Evolutionary conservation across 371 early-diverging fungal species (phyloP).

Genomic region (Actinomucor elegans): DNA sequence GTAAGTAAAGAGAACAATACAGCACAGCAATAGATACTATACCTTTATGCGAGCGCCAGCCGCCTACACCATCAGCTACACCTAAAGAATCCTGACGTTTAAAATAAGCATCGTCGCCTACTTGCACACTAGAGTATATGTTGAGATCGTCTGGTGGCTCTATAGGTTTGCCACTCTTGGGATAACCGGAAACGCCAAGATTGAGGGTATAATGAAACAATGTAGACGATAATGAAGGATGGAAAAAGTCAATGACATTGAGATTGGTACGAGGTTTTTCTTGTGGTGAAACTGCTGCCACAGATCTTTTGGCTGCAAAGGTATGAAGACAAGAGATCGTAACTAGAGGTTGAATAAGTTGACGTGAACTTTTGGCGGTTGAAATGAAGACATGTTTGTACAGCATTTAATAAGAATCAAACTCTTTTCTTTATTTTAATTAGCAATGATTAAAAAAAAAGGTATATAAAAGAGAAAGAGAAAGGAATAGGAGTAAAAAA

Average conservation of each 20-base stretch:
- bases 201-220: constrained; percentile 58
- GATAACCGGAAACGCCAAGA: constrained; percentile 78
- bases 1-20: not conserved
- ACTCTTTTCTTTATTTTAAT: too few relatives aligned
- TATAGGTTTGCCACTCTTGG: constrained; percentile 56
- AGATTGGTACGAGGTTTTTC: constrained; percentile 32
- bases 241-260: constrained; percentile 47
- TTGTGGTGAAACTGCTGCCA: constrained; percentile 27
- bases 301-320: constrained; percentile 15
- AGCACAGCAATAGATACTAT: not conserved
- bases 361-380: not conserved
- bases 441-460: too few relatives aligned
- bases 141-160: constrained; percentile 57
- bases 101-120: constrained; percentile 87
- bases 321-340: constrained; percentile 1
- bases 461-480: not conserved
- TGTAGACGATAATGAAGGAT: constrained; percentile 34
- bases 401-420: too few relatives aligned
- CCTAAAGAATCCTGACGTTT: constrained; percentile 75
- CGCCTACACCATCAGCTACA: constrained; percentile 86
- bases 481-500: not conserved
- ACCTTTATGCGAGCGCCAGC: constrained; percentile 65
- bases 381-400: too few relatives aligned
- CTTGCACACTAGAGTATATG: constrained; percentile 74
- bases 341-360: not conserved